phyloP scores from a whole-genome alignment of 306 rosid genomes.

The Heteromeles arbutifolia region DNA sequence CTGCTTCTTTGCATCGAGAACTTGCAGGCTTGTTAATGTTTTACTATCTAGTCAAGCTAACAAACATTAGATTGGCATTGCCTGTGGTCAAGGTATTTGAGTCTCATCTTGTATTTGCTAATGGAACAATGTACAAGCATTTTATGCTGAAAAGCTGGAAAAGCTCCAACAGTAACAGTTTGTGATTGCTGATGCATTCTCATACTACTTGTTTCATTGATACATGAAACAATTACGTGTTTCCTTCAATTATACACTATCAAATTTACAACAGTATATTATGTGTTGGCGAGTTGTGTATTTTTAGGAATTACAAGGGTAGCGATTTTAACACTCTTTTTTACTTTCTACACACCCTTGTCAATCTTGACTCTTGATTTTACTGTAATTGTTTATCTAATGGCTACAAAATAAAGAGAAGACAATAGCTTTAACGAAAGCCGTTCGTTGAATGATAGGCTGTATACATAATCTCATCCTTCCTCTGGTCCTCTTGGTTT shows the following conservation, averaged over 20 bases:
- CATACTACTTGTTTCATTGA: neutral
- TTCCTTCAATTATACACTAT: neutral
- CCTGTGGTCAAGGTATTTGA: neutral
- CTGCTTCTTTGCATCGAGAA: neutral
- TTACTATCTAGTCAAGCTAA: neutral
- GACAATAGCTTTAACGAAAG: too few species aligned
- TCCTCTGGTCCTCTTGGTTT: conserved; percentile 15
- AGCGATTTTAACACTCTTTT: too few species aligned
- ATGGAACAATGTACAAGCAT: neutral
- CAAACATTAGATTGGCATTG: neutral
- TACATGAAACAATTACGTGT: neutral
- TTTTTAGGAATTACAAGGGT: too few species aligned
- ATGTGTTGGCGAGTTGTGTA: too few species aligned
- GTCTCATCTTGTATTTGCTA: neutral
- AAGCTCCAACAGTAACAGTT: neutral
- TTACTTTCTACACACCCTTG: too few species aligned
- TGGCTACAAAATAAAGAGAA: too few species aligned
- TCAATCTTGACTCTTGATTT: too few species aligned
- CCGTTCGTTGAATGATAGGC: too few species aligned
- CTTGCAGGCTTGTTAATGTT: neutral
- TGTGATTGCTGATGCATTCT: neutral
- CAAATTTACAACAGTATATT: neutral
- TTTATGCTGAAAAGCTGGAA: neutral
- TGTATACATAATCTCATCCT: conserved; percentile 63
- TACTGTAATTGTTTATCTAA: too few species aligned